Percentiles rank a stretch among this genome's conserved stretches.
Conservation (phyloP, 805 yeast species). For the Cyberlindnera subsufficiens region DNA sequence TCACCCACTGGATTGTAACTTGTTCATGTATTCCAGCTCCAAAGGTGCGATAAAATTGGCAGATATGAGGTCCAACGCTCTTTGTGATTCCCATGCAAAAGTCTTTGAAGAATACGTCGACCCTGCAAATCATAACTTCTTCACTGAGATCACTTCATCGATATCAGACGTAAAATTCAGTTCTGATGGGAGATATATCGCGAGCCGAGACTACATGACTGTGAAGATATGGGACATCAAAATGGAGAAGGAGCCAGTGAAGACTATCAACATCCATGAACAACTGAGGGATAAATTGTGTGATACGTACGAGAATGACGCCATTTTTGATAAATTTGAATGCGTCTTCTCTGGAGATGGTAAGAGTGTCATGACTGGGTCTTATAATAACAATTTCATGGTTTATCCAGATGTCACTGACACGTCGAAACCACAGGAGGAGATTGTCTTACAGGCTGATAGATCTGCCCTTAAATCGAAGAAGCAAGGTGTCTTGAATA, state of each 20-base stretch:
- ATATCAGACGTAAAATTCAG: slow-evolving; percentile 92
- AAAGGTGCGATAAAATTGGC: slow-evolving; percentile 94
- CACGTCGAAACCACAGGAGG: slow-evolving; percentile 27
- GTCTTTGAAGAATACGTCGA: slow-evolving; percentile 91
- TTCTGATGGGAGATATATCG: slow-evolving; percentile 88
- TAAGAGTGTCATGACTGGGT: slow-evolving; percentile 90
- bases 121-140: slow-evolving; percentile 88
- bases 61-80: slow-evolving; percentile 93
- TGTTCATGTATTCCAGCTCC: slow-evolving; percentile 91
- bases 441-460: slow-evolving; percentile 92
- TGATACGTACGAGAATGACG: slow-evolving; percentile 97
- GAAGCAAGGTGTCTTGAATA: slow-evolving; percentile 33
- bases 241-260: slow-evolving; percentile 93
- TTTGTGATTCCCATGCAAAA: slow-evolving; percentile 86
- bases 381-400: slow-evolving; percentile 95
- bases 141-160: slow-evolving; percentile 93
- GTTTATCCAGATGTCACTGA: slow-evolving; percentile 81
- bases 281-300: slow-evolving; percentile 88
- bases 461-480: slow-evolving; percentile 90
- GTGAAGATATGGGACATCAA: slow-evolving; percentile 97
- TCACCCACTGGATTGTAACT: slow-evolving; percentile 88
- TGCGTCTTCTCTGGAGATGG: slow-evolving; percentile 93
- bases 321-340: slow-evolving; percentile 97
- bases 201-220: slow-evolving; percentile 95
- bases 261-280: slow-evolving; percentile 93